These are phyloP conservation scores for Pythium vanterpoolii DNA, from an alignment of 352 stramenopile genomes.

Conservation along the genomic window DNA sequence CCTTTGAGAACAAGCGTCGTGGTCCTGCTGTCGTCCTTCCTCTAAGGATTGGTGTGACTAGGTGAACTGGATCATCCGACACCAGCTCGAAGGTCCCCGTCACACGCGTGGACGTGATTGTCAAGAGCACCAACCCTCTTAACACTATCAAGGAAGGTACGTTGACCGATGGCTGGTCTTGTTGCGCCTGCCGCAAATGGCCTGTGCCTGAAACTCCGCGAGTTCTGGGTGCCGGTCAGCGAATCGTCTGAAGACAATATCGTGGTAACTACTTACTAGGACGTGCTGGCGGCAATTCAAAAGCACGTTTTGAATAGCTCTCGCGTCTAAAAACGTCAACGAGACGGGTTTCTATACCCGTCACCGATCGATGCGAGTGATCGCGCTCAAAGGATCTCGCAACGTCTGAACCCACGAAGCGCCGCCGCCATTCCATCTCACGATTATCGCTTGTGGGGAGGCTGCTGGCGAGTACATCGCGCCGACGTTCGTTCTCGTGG, in stretches of 20 bases:
- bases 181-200: too few species aligned
- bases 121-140: conserved; percentile 3
- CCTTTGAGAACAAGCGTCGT: conserved; percentile 3
- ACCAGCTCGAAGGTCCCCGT: conserved; percentile 6
- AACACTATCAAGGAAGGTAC: conserved; percentile 1
- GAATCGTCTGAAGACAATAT: neutral
- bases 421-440: conserved; percentile 26
- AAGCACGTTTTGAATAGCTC: neutral
- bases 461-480: conserved; percentile 14
- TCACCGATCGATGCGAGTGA: neutral
- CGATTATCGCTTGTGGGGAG: conserved; percentile 24
- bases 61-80: conserved; percentile 4
- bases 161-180: conserved; percentile 21
- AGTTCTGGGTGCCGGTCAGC: too few species aligned
- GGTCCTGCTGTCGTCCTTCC: conserved; percentile 1
- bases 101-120: conserved; percentile 4
- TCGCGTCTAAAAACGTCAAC: neutral
- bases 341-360: neutral
- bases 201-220: too few species aligned
- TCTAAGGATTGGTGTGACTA: conserved; percentile 1
- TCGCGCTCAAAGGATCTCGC: conserved; percentile 11
- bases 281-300: conserved; percentile 12
- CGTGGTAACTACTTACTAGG: conserved; percentile 15
- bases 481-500: conserved; percentile 20
- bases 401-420: conserved; percentile 24